Evolutionary conservation across 768 basidiomycete genomes (phyloP).

Genomic region (Collybia sordida): DNA sequence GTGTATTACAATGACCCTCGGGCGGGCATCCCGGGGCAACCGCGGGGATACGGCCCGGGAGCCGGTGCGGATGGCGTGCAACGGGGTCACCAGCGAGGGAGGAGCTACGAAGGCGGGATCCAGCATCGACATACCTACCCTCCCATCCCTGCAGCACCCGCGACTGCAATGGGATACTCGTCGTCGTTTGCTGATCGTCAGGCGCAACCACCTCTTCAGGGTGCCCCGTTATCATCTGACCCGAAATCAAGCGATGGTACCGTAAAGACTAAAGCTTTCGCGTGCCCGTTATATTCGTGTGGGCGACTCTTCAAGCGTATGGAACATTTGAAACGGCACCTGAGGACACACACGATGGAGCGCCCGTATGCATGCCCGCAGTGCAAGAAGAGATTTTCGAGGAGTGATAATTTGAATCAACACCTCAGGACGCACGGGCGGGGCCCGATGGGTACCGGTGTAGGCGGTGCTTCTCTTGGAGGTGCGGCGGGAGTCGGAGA

Average conservation of each 20-base stretch:
- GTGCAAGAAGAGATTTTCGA: constrained; percentile 82
- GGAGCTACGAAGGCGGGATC: constrained; percentile 30
- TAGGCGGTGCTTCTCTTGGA: constrained; percentile 1
- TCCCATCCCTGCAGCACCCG: constrained; percentile 10
- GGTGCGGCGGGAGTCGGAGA: constrained; percentile 3
- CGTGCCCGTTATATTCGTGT: constrained; percentile 84
- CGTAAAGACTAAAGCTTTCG: constrained; percentile 59
- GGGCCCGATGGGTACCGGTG: constrained; percentile 12
- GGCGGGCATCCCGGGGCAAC: constrained; percentile 8
- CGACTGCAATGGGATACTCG: constrained; percentile 18
- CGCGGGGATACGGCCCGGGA: constrained; percentile 7
- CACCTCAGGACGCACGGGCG: constrained; percentile 80
- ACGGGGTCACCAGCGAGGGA: constrained; percentile 16
- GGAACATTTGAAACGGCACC: constrained; percentile 88
- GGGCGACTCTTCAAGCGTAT: constrained; percentile 86
- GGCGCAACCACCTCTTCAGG: constrained; percentile 6
- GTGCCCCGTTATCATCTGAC: constrained; percentile 4
- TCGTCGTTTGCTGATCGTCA: constrained; percentile 27
- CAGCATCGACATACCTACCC: constrained; percentile 28
- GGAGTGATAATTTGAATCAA: constrained; percentile 87
- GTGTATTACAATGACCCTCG: constrained; percentile 29
- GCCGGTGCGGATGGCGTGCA: constrained; percentile 9
- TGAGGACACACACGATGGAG: constrained; percentile 89
- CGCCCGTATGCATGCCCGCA: constrained; percentile 73
- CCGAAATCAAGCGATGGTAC: constrained; percentile 26